phyloP scores from a whole-genome alignment of 1,284 basidiomycete genomes.

The Microbotryum silenes-acaulis region DNA sequence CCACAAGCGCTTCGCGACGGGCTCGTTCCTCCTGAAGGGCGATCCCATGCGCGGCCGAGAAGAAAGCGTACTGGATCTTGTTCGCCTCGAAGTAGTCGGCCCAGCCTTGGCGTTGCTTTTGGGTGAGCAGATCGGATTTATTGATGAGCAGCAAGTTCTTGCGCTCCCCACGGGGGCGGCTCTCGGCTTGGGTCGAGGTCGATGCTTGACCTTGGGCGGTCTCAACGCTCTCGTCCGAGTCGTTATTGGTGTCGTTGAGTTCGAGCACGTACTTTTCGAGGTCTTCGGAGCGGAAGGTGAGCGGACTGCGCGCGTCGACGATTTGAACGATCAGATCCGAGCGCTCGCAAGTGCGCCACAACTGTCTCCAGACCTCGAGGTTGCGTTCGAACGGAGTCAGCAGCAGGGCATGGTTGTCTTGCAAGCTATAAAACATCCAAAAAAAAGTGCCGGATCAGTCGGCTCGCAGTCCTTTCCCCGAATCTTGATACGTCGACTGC shows the following conservation, averaged over 20 bases:
- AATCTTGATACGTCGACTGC: slow-evolving; percentile 35
- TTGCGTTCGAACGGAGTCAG: slow-evolving; percentile 94
- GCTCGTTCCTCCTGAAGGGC: slow-evolving; percentile 65
- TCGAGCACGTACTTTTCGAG: slow-evolving; percentile 71
- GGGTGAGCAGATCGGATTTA: slow-evolving; percentile 88
- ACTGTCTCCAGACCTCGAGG: slow-evolving; percentile 90
- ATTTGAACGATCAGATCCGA: slow-evolving; percentile 92
- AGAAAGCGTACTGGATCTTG: slow-evolving; percentile 82
- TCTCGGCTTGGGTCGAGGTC: slow-evolving; percentile 2
- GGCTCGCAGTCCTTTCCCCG: too few relatives aligned
- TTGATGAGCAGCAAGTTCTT: slow-evolving; percentile 83
- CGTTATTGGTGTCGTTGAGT: slow-evolving; percentile 17
- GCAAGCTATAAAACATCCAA: slow-evolving; percentile 49
- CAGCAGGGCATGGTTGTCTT: slow-evolving; percentile 66
- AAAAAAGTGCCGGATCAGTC: too few relatives aligned
- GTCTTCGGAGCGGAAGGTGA: slow-evolving; percentile 85
- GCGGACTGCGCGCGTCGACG: slow-evolving; percentile 86
- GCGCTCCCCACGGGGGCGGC: slow-evolving; percentile 48
- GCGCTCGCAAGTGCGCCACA: slow-evolving; percentile 89
- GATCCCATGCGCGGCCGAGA: slow-evolving; percentile 84
- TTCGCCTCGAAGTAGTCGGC: slow-evolving; percentile 86
- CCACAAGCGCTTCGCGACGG: slow-evolving; percentile 50
- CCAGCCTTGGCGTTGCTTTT: slow-evolving; percentile 73
- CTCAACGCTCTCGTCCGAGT: background rate
- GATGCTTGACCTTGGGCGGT: background rate